Base-by-base conservation (phyloP, 768 basidiomycete genomes). In the Phanerodontia chrysosporium region DNA sequence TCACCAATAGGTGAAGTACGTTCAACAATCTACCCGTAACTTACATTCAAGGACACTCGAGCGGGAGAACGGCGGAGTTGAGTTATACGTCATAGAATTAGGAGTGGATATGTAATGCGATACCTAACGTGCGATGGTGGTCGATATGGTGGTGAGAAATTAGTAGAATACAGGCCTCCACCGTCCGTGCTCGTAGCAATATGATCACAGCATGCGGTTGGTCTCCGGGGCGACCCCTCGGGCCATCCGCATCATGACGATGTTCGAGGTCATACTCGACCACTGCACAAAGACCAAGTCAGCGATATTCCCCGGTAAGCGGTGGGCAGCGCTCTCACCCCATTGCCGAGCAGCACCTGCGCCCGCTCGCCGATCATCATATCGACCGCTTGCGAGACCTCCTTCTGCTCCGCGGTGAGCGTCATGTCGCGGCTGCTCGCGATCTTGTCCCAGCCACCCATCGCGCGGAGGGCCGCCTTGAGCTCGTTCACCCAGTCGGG, bases 331-430 rank as follows among this genome's bases (percentile, higher is more conserved):
- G n/a, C 35, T 80, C 79, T 66, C 58, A 79, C 79, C 66, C 81
- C 82, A 51, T 83, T 83, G 16, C 80, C 82, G 39, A 82, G 68
- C 64, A 83, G 76, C 18, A 76, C 72, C 56, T 81, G 78, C 3
- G 79, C 79, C 59, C 70, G 66, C 58, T 74, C 68, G 1, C 76
- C 79, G 35, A 82, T 72, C n/a, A 75, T 68, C 79, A 83, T 83
- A 60, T 83, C 82, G 42, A 82, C 63, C 45, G 76, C 79, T 64
- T 80, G 77, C 0, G 69, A 69, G 21, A 80, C 75, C 49, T 72
- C 76, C 55, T 67, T 66, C 65, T 82, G 77, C 63, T 79, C 78
- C 66, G 65, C 66, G 1, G 67, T 74, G 27, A 82, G 48, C 29
- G 55, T 60, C 52, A 83, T 58, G 58, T 82, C 80, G 22, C 70